Base-by-base conservation (phyloP, 2,329 filamentous ascomycete genomes). In the Pseudopyricularia javanii region DNA sequence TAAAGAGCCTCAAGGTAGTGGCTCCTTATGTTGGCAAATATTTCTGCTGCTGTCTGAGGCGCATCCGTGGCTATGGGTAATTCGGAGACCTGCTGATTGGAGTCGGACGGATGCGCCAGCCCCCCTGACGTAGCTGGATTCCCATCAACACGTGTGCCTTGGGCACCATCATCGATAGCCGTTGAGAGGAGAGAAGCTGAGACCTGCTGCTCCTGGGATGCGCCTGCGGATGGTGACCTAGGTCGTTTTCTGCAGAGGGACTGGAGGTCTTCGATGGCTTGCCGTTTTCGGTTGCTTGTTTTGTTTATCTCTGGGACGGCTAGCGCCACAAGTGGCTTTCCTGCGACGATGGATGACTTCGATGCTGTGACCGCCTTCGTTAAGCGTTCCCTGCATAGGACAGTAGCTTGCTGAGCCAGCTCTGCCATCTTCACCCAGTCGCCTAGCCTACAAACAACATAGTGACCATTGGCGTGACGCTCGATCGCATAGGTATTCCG, bases 391-490 rank as follows among this genome's bases (percentile, higher is more conserved):
- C 45, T 60, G 55, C 67, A 73, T 14, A 70, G 69, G 2, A 70
- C 73, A 0, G 76, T 78, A 37, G 80, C 78, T 37, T 71, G 64
- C 11, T 65, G 63, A 24, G 68, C 67, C 28, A 90, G 68, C 7
- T 72, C 68, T 34, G 75, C 72, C 51, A 85, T 62, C 56, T 82
- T 76, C 22, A 86, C 74, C 83, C 85, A 88, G 20, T 70, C 66
- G 2, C 80, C 83, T 45, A 93, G 69, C 59, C 78, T 82, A 64
- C 83, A 90, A 26, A 88, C 63, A 11, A 79, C 78, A 63, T 87
- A 91, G 3, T 85, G 70, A 1, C 76, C 75, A 48, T 69, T 66
- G 15, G 73, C 70, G 34, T 86, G 79, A 24, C 79, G 74, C 68
- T 91, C 86, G n/a, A 88, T 68, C 12, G 76, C 83, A 62, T 80